Evolutionary conservation across 2,329 filamentous ascomycete species (phyloP), one percentile per base, ranked within the genome.

Genomic region (Basipetospora chlamydospora): DNA sequence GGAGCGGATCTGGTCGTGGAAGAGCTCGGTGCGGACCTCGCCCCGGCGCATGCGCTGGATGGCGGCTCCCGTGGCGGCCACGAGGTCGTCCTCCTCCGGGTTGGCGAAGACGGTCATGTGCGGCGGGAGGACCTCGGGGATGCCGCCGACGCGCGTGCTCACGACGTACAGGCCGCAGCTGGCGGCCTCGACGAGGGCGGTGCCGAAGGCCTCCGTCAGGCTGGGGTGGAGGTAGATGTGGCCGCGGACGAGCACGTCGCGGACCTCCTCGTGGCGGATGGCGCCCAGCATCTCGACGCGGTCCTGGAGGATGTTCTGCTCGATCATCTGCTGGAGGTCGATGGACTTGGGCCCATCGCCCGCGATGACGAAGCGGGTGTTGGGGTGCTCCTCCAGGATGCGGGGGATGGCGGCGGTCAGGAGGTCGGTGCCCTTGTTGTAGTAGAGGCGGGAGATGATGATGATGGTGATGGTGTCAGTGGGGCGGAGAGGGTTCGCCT

Each of bases 101-200:
- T 90, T 88, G 16, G 92, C 88, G 53, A 96, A 98, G 0, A 87
- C 83, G 0, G 90, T 96, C 90, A 98, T 98, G 55, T 96, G 86
- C 6, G 78, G 79, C 0, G 90, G 90, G 3, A 98, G 67, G 1
- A 98, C 92, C 56, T 98, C 90, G 3, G 90, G 90, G 41, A 98
- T 96, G 23, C 90, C 90, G 34, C 90, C 90, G 5, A 98, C 90
- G 40, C 88, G 83, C 1, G 90, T 98, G 50, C 86, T 94, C 2
- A 98, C 92, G 4, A 98, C 86, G 50, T 96, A 96, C 2, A 98
- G 63, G 1, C 92, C 92, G 51, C 90, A 98, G 45, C 81, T 90
- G 21, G 90, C 90, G 6, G 90, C 90, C 58, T 98, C 90, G 21
- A 98, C 92, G 39, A 98, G 88, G 43, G 98, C 90, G 0, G 90